phyloP scores from a whole-genome alignment of 2,329 filamentous ascomycete species.

The Apiospora sp. region DNA sequence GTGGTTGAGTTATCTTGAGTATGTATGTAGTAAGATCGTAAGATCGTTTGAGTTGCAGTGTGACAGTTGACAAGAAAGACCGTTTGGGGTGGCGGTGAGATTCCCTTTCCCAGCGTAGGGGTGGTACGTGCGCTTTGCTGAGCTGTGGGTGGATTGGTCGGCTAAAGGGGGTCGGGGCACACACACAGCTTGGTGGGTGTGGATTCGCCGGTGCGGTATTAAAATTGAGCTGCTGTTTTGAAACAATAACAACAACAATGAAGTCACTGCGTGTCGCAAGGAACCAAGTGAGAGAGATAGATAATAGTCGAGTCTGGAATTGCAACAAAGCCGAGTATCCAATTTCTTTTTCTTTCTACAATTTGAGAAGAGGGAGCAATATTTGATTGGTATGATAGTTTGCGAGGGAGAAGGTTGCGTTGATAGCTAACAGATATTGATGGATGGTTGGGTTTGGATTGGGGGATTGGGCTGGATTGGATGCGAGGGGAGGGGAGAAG shows the following conservation, averaged over 20 bases:
- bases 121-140: conserved; percentile 5
- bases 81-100: conserved; percentile 22
- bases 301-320: not conserved
- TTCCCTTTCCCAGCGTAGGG: conserved; percentile 5
- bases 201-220: conserved; percentile 24
- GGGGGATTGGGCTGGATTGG: not conserved
- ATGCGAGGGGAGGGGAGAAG: conserved; percentile 10
- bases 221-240: conserved; percentile 19
- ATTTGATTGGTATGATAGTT: not conserved
- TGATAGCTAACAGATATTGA: conserved; percentile 8
- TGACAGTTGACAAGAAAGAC: conserved; percentile 17
- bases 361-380: not conserved
- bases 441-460: not conserved
- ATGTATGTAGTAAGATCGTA: conserved; percentile 8
- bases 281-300: not conserved
- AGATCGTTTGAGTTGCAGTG: conserved; percentile 22
- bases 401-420: conserved; percentile 10
- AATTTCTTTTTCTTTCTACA: not conserved
- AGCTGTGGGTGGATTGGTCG: conserved; percentile 16
- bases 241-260: conserved; percentile 25
- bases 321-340: not conserved
- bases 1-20: conserved; percentile 1
- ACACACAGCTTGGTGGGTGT: conserved; percentile 3
- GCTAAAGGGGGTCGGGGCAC: conserved; percentile 22
- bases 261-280: conserved; percentile 16